These are phyloP conservation scores for Scedosporium minutisporum DNA, from an alignment of 2,329 filamentous ascomycete species.

Conservation along the genomic window DNA sequence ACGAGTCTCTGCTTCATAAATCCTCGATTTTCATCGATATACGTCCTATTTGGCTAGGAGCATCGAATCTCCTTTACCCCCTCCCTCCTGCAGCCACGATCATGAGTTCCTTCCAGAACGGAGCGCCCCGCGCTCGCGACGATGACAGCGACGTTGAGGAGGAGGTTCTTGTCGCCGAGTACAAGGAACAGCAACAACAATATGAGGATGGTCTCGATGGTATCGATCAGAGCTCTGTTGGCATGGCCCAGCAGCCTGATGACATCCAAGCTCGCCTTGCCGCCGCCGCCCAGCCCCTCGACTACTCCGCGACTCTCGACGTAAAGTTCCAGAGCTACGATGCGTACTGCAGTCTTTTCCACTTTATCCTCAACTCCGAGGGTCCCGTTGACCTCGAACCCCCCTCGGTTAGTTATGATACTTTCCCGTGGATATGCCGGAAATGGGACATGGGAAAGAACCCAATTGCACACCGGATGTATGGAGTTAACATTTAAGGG, in stretches of 20 bases:
- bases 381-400: slow-evolving; percentile 97
- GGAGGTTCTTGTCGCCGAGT: slow-evolving; percentile 90
- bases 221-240: slow-evolving; percentile 55
- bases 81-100: slow-evolving; percentile 9
- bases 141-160: slow-evolving; percentile 94
- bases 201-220: slow-evolving; percentile 80
- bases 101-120: slow-evolving; percentile 56
- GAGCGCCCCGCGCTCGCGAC: slow-evolving; percentile 51
- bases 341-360: slow-evolving; percentile 98
- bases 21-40: background rate
- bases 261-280: slow-evolving; percentile 89
- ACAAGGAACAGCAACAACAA: slow-evolving; percentile 80
- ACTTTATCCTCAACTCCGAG: slow-evolving; percentile 98
- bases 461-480: slow-evolving; percentile 1
- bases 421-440: background rate
- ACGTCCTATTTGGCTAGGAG: background rate
- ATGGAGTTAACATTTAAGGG: slow-evolving; percentile 5
- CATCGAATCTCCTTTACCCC: background rate
- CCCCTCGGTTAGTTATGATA: slow-evolving; percentile 66
- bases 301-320: slow-evolving; percentile 91
- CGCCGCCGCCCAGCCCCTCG: slow-evolving; percentile 86
- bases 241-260: slow-evolving; percentile 64
- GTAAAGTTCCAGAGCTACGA: slow-evolving; percentile 99
- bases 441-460: background rate
- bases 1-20: background rate